Base-by-base conservation (phyloP, 345 rosid genomes). In the Sisymbrium irio region DNA sequence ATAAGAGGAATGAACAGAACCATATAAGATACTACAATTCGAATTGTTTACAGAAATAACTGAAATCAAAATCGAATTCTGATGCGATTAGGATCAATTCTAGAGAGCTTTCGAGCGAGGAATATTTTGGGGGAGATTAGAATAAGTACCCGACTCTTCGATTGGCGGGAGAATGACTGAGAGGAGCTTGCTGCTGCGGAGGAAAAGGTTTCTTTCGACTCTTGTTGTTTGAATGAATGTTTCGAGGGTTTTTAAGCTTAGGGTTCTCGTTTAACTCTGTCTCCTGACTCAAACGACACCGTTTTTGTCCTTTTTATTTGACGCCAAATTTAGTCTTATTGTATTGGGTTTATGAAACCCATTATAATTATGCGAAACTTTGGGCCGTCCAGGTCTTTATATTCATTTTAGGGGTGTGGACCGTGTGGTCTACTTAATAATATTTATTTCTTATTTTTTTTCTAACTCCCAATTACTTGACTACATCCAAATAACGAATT, bases 201-300 rank as follows among this genome's bases (percentile, higher is more conserved):
- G 46, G 55, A 69, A 33, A 57, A 13, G n/a, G 11, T 33, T 55
- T 22, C 57, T 56, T 14, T 28, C 1, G 42, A 4, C 33, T 37
- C 3, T 22, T 50, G 51, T 20, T 50, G 15, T 33, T 9, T 47
- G 27, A 47, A 19, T 47, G 27, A 47, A 19, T 56, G 19, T 28
- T 13, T 8, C 1, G n/a, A 46, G 75, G 62, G 62, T 41, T 72
- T 72, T 12, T 4, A 50, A 53, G 45, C n/a, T 62, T 60, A 71
- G 76, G 76, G 68, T 62, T n/a, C n/a, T n/a, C n/a, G n/a, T n/a
- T 72, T 51, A n/a, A 25, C 5, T 7, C 12, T 59, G 32, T 71
- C 19, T 4, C 63, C 13, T 19, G 20, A 1, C 1, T 1, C 0
- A 39, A 15, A 27, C 72, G 62, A 10, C 62, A 14, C 0, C 62